phyloP scores from a whole-genome alignment of 2,329 filamentous ascomycete species.

The Claviceps spartinae region DNA sequence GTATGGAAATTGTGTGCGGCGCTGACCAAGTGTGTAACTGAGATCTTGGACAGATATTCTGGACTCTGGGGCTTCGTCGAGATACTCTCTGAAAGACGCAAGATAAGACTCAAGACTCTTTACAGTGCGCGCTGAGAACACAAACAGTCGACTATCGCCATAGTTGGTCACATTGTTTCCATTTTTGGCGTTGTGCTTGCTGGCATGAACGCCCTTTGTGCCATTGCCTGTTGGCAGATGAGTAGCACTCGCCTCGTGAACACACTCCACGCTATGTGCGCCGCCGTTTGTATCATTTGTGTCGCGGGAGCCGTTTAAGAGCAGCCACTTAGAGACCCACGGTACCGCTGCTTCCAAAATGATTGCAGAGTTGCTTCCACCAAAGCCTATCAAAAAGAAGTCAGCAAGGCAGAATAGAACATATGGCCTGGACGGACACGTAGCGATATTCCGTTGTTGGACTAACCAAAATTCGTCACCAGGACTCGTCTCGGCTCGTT shows the following conservation, averaged over 20 bases:
- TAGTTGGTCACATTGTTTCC: background rate
- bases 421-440: background rate
- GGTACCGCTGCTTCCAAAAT: conserved; percentile 5
- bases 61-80: conserved; percentile 4
- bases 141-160: conserved; percentile 7
- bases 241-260: background rate
- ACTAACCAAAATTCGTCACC: conserved; percentile 14
- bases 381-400: conserved; percentile 6
- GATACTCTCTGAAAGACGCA: conserved; percentile 12
- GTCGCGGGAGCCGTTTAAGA: background rate
- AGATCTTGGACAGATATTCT: conserved; percentile 9
- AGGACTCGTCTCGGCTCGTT: conserved; percentile 8
- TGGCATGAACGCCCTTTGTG: background rate
- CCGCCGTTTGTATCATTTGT: background rate
- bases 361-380: conserved; percentile 13
- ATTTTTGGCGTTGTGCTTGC: background rate
- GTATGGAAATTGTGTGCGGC: conserved; percentile 13
- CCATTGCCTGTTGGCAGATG: background rate
- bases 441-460: background rate
- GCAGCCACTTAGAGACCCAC: background rate
- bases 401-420: background rate
- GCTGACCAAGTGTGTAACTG: conserved; percentile 16
- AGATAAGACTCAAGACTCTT: conserved; percentile 9
- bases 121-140: conserved; percentile 8
- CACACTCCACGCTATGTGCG: background rate